Conservation (phyloP, 2,329 filamentous ascomycete genomes). For the Epichloe amarillans region DNA sequence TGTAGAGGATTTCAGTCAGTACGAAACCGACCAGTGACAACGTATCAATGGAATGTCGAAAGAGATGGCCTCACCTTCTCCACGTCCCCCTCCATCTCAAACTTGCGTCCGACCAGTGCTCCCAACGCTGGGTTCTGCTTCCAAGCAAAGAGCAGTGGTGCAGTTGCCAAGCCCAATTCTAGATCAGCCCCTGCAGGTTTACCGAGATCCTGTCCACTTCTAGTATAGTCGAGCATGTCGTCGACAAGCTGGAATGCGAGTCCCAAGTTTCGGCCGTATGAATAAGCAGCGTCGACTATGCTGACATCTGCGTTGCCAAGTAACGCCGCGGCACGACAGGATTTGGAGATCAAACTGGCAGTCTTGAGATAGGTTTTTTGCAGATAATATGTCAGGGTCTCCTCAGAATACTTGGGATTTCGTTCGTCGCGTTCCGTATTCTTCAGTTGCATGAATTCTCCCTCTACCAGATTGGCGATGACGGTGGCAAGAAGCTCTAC, state of each 20-base stretch:
- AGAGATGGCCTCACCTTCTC: conserved; percentile 47
- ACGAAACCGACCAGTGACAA: neutral
- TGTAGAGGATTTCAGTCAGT: conserved; percentile 22
- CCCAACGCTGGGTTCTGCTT: conserved; percentile 76
- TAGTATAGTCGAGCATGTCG: conserved; percentile 94
- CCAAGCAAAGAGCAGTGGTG: conserved; percentile 91
- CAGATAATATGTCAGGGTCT: conserved; percentile 83
- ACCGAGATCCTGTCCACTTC: conserved; percentile 70
- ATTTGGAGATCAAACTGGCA: conserved; percentile 90
- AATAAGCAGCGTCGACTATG: conserved; percentile 82
- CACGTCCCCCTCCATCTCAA: conserved; percentile 66
- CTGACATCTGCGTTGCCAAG: conserved; percentile 63
- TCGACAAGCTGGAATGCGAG: conserved; percentile 95
- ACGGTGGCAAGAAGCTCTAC: conserved; percentile 90
- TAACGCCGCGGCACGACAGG: conserved; percentile 78
- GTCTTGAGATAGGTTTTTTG: conserved; percentile 98
- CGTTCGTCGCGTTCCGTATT: conserved; percentile 85
- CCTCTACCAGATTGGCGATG: conserved; percentile 94
- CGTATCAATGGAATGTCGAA: no score
- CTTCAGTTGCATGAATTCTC: conserved; percentile 98
- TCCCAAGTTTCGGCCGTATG: conserved; percentile 85
- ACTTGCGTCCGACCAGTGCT: conserved; percentile 81
- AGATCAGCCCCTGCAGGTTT: conserved; percentile 93
- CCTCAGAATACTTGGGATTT: conserved; percentile 74
- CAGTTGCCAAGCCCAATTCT: conserved; percentile 85